Evolutionary conservation across 1,284 basidiomycete genomes (phyloP), one percentile per base, ranked within the genome.

Genomic region (Tilletia caries): DNA sequence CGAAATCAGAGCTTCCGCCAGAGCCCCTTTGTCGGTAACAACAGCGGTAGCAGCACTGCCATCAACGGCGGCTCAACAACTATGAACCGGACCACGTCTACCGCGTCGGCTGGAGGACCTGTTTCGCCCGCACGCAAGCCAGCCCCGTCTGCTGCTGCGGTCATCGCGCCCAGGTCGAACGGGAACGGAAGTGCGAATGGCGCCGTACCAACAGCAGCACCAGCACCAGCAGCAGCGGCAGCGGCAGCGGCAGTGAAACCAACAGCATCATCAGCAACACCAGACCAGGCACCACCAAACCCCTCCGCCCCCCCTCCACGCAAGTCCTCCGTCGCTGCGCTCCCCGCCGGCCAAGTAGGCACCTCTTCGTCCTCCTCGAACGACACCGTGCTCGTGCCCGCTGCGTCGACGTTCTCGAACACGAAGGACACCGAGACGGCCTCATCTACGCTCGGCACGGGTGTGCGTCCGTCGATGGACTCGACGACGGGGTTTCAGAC

Each of bases 1-100:
- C 73, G 75, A 54, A 76, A 76, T 65, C 75, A 76, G 64, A 71
- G 71, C 3, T 76, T 76, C 67, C 73, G 75, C 33, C 71, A 66
- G 12, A 74, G 73, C 18, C 34, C 67, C 32, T 74, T 76, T 66
- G 68, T 43, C 65, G 69, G 62, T 18, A 54, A 54, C 12, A 29
- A n/a, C n/a, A n/a, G 8, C n/a, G n/a, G 10, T 20, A 27, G 4
- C 29, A 29, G 25, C 23, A 29, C n/a, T 54, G 52, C 52, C 3
- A 29, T 15, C 29, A 15, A 13, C 15, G 15, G 13, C 3, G 23
- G 25, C 15, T 23, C 52, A 15, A 27, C 52, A 4, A 25, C 52
- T 4, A 27, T 54, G 52, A 23, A 54, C 25, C 23, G 52, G 25
- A 54, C 52, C 23, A 29, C 32, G 6, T 62, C 58, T 6, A 41